Evolutionary conservation across 2,329 filamentous ascomycete species (phyloP).

Genomic region (Aspergillus fijiensis): DNA sequence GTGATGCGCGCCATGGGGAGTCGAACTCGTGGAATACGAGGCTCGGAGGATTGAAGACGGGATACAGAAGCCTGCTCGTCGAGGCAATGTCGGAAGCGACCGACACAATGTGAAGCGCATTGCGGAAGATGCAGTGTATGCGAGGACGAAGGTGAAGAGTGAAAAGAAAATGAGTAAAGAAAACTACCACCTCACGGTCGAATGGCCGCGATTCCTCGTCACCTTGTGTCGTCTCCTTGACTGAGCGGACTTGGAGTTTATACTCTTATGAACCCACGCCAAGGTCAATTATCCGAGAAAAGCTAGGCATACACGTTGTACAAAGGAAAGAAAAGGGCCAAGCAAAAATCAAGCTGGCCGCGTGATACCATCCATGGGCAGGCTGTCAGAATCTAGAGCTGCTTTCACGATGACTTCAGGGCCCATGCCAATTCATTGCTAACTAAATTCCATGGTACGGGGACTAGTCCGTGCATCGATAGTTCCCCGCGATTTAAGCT

Average conservation of each 20-base stretch:
- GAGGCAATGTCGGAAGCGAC: constrained; percentile 11
- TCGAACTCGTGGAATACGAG: constrained; percentile 24
- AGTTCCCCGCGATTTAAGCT: constrained; percentile 12
- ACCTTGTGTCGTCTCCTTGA: neutral
- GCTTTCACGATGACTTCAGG: constrained; percentile 30
- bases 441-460: constrained; percentile 27
- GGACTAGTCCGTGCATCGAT: constrained; percentile 13
- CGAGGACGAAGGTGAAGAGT: neutral
- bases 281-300: constrained; percentile 18
- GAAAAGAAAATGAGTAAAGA: constrained; percentile 1
- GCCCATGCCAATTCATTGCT: constrained; percentile 20
- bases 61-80: constrained; percentile 14
- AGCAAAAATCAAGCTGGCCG: constrained; percentile 21
- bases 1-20: constrained; percentile 24
- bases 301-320: constrained; percentile 10
- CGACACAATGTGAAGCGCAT: constrained; percentile 21
- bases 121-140: constrained; percentile 5
- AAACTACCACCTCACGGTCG: neutral
- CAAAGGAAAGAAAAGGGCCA: constrained; percentile 15
- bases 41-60: constrained; percentile 9
- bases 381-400: constrained; percentile 19
- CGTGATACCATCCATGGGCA: constrained; percentile 26
- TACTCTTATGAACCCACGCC: constrained; percentile 16
- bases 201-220: constrained; percentile 1
- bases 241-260: constrained; percentile 20